Evolutionary conservation across 352 stramenopile genomes (phyloP), one percentile per base, ranked within the genome.

Genomic region (Globisporangium mamillatum): DNA sequence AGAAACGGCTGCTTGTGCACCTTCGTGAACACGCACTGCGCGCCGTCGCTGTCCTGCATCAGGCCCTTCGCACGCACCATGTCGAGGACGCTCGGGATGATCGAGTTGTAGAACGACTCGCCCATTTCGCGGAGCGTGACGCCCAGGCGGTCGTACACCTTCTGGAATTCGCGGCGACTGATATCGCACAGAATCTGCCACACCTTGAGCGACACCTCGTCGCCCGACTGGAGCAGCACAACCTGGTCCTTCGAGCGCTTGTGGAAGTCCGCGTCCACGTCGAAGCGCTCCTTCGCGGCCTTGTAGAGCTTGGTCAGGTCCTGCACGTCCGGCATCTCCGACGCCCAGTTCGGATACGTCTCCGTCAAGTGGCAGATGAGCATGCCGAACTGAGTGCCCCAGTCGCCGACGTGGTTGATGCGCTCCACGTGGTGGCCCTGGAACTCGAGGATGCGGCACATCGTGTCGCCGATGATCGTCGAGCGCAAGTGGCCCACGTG

Each of bases 291-390:
- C 83, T 99, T 96, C 8, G 90, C 88, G 27, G 83, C 85, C 86
- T 95, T 94, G 82, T 95, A 71, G 61, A 60, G 73, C 74, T 88
- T 78, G 22, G 97, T 99, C 60, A 99, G 82, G 78, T 99, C 97
- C 24, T 84, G 95, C 75, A 99, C 99, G 73, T 99, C 97, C 18
- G 97, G 95, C 70, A 97, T 77, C 90, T 95, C 73, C 55, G 84
- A 73, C 72, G 97, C 83, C 88, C 82, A 98, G 81, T 79, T 97
- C 75, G 65, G 98, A 81, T 98, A 99, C 69, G 96, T 96, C 73
- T 99, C 97, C 63, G 98, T 98, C 57, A 99, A 85, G 79, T 99
- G 98, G 75, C 98, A 97, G 79, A 99, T 99, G 14, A 99, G 88
- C 98, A 99, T 99, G 53, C 98, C 98, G 73, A 99, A 99, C 79